Evolutionary conservation across 2,329 filamentous ascomycete species (phyloP), one percentile per base, ranked within the genome.

Genomic region (Colletotrichum musicola): DNA sequence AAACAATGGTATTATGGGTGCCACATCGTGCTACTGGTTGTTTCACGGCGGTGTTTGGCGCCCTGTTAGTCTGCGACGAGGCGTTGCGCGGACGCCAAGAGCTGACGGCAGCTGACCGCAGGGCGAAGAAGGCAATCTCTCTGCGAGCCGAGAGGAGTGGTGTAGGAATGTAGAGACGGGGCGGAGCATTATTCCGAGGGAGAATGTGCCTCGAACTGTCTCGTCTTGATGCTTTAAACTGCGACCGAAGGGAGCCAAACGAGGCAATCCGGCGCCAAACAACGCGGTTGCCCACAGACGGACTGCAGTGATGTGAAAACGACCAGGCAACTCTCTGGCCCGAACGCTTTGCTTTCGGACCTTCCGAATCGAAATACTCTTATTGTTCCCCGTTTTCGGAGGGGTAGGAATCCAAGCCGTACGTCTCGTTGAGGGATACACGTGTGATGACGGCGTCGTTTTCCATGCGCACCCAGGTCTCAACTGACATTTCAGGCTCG

Each of bases 391-490:
- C 63, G 22, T 54, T 58, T 40, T 68, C 58, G 14, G 62, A 35
- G 0, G 84, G 81, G 74, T 92, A 91, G 18, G 70, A 69, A 74
- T 91, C 89, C 5, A 74, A 70, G 1, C 89, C 88, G 71, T 86
- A 91, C 0, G 89, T 91, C 4, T 81, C 76, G 73, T 92, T 92
- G 53, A 92, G 77, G 9, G 78, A 80, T 4, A 92, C 85, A 1
- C 72, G 76, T 0, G 85, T 87, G 1, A 87, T 84, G 0, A 85
- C 74, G 1, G 77, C 80, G 0, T 86, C 86, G 61, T 84, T 82
- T 73, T 91, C 89, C 49, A 92, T 80, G 4, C 88, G 82, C 44
- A 90, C 86, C 85, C 89, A 92, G 0, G 88, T 90, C 40, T 89
- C 82, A 0, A 88, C 78, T 35, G 40, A 79, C 71, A n/a, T 78